Evolutionary conservation across 768 basidiomycete species (phyloP).

Genomic region (Leccinum longicurvipes): DNA sequence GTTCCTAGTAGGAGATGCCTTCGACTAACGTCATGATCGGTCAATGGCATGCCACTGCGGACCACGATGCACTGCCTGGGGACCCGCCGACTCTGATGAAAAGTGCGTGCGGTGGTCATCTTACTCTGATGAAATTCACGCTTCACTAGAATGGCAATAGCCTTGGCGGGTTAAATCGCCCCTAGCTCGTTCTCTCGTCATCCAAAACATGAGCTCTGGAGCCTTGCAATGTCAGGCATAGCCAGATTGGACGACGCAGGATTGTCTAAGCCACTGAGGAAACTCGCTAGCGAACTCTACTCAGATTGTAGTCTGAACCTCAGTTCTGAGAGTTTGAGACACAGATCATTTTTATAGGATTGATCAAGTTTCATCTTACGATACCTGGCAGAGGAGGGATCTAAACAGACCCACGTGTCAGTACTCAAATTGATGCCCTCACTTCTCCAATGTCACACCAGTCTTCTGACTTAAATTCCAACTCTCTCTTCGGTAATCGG

Average conservation of each 20-base stretch:
- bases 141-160: not conserved
- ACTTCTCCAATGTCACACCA: not conserved
- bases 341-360: not conserved
- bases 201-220: not conserved
- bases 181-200: not conserved
- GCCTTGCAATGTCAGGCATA: not conserved
- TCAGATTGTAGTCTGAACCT: not conserved
- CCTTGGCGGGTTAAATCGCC: not conserved
- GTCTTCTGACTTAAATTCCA: not conserved
- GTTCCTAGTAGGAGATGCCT: not conserved
- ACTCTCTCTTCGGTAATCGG: not conserved
- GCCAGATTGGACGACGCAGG: not conserved
- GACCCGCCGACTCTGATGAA: not conserved
- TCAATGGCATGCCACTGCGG: not conserved
- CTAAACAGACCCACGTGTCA: not conserved
- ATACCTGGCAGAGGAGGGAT: not conserved
- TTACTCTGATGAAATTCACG: not conserved
- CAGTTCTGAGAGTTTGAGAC: not conserved
- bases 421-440: not conserved
- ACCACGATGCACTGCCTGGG: too few relatives aligned
- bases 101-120: not conserved
- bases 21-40: too few relatives aligned
- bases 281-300: not conserved
- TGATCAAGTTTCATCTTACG: not conserved
- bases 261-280: not conserved